A percentile compares a stretch with the other conserved stretches of the same genome.
Conservation (phyloP, 495 filamentous ascomycete genomes). For the Neurospora sp. region DNA sequence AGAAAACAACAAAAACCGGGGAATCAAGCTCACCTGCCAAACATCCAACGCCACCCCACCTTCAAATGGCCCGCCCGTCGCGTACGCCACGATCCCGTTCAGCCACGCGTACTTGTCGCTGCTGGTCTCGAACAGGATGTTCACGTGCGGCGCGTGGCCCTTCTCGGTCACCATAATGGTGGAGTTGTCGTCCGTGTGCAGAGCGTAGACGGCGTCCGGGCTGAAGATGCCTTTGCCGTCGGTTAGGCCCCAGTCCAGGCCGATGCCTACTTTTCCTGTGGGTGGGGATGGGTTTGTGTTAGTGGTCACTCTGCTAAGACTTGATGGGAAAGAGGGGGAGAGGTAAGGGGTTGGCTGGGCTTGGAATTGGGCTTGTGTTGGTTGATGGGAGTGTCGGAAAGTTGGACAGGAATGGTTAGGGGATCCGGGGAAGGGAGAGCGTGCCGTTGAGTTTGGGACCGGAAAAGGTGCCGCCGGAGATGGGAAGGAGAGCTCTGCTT, state of each 20-base stretch:
- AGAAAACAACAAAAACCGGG: not conserved
- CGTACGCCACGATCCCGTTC: slow-evolving; percentile 7
- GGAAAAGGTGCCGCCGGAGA: slow-evolving; percentile 13
- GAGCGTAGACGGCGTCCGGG: slow-evolving; percentile 12
- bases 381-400: too few relatives aligned
- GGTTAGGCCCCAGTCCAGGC: slow-evolving; percentile 15
- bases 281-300: too few relatives aligned
- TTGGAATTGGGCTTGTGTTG: too few relatives aligned
- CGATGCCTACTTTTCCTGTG: slow-evolving; percentile 4
- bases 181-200: slow-evolving; percentile 10
- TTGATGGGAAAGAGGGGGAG: too few relatives aligned
- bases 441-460: slow-evolving; percentile 8
- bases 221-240: slow-evolving; percentile 12
- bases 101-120: slow-evolving; percentile 11
- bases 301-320: too few relatives aligned
- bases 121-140: slow-evolving; percentile 13
- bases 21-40: slow-evolving; percentile 30
- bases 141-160: not conserved
- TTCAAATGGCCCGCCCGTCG: not conserved
- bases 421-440: not conserved
- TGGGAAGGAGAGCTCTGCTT: slow-evolving; percentile 8
- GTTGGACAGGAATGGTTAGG: too few relatives aligned
- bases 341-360: too few relatives aligned
- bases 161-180: slow-evolving; percentile 11
- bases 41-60: slow-evolving; percentile 11